phyloP scores from a whole-genome alignment of 1,139 yeast genomes.

The Debaryomyces subglobosus region DNA sequence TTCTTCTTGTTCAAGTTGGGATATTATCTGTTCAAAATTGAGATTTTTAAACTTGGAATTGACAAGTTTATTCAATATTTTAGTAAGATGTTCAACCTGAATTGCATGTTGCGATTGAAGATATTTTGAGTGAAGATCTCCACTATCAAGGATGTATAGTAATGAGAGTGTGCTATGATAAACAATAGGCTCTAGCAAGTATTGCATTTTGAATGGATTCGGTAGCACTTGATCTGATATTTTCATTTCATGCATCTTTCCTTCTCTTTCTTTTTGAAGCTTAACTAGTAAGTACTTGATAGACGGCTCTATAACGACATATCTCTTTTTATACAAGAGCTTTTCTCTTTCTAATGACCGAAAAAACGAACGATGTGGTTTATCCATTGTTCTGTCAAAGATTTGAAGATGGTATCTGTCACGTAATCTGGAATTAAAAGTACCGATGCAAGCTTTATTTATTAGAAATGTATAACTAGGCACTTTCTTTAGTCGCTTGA shows the following conservation, averaged over 20 bases:
- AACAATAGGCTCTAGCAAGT: constrained; percentile 12
- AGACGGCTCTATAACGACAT: constrained; percentile 25
- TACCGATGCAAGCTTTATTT: constrained; percentile 1
- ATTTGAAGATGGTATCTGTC: constrained; percentile 1
- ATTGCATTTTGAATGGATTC: constrained; percentile 6
- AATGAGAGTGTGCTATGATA: constrained; percentile 11
- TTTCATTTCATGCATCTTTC: constrained; percentile 8
- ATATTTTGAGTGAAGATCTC: background rate
- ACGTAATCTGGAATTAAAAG: background rate
- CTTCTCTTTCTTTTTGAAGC: constrained; percentile 20
- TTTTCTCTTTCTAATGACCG: constrained; percentile 24
- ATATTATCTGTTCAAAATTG: background rate
- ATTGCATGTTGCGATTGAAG: constrained; percentile 2
- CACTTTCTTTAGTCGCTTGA: constrained; percentile 2
- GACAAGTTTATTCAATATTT: constrained; percentile 3
- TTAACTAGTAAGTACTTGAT: constrained; percentile 32
- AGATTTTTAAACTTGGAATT: background rate
- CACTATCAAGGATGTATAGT: constrained; percentile 1
- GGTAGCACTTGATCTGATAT: constrained; percentile 8
- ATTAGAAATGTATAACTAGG: background rate
- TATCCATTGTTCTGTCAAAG: constrained; percentile 23
- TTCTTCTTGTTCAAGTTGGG: constrained; percentile 1
- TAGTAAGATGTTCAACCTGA: constrained; percentile 6
- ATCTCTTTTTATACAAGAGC: constrained; percentile 19
- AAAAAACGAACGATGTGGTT: constrained; percentile 28